Percentiles rank a stretch among this genome's conserved stretches.
Conservation (phyloP, 495 filamentous ascomycete species). For the Opeltia flavorubescens region DNA sequence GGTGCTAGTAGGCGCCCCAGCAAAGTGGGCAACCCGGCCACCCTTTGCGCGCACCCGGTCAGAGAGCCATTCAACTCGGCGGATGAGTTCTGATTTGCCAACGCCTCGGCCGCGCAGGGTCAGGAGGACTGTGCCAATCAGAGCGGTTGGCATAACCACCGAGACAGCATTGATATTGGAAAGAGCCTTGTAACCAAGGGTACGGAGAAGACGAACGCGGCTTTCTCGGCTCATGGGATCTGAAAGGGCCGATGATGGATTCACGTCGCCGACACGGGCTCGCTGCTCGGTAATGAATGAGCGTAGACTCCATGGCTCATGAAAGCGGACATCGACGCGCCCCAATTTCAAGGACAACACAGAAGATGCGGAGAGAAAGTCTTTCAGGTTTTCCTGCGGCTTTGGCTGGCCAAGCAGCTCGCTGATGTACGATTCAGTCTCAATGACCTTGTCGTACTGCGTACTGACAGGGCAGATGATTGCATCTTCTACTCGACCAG, state of each 20-base stretch:
- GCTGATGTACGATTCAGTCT: conserved; percentile 90
- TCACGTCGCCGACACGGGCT: conserved; percentile 23
- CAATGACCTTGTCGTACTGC: conserved; percentile 97
- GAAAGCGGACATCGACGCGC: conserved; percentile 87
- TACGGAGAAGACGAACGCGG: conserved; percentile 54
- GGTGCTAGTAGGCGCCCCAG: conserved; percentile 53
- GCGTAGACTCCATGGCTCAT: conserved; percentile 82
- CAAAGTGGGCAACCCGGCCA: conserved; percentile 84
- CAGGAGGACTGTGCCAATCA: conserved; percentile 86
- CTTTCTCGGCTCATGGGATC: conserved; percentile 28
- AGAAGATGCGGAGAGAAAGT: conserved; percentile 78
- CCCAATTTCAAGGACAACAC: conserved; percentile 79
- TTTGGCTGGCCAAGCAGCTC: conserved; percentile 91
- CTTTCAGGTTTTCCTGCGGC: conserved; percentile 78
- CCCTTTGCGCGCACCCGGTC: conserved; percentile 74
- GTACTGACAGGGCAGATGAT: conserved; percentile 90
- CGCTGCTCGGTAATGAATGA: conserved; percentile 67
- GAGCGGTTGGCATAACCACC: conserved; percentile 92
- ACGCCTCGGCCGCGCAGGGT: conserved; percentile 88
- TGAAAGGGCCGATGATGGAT: conserved; percentile 17
- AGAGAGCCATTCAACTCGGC: conserved; percentile 82
- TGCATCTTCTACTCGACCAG: conserved; percentile 77
- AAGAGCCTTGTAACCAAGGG: conserved; percentile 78
- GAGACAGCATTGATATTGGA: conserved; percentile 91
- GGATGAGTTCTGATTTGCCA: conserved; percentile 69